Base-by-base conservation (phyloP, 306 rosid genomes). In the Oxytropis ochrocephala region DNA sequence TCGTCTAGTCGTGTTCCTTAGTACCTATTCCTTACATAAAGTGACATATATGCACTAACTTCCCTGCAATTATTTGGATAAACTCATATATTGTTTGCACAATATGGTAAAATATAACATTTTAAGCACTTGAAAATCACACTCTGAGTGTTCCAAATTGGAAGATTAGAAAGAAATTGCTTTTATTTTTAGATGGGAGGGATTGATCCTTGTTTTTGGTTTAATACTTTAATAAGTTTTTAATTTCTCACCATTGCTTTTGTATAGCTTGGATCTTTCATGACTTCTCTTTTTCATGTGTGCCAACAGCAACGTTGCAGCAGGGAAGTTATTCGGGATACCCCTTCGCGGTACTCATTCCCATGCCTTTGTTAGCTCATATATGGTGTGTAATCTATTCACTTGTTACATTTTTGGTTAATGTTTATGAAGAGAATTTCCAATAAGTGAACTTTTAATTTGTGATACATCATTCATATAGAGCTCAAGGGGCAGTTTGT, bases 301-400 rank as follows among this genome's bases (percentile, higher is more conserved):
- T 81, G 64, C 56, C 73, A 75, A 71, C 83, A 95, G 99, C 85
- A 95, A 95, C 80, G 99, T 91, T 76, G 97, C 97, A 32, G 99
- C 99, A 59, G 99, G 99, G 79, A 91, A 78, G 82, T 80, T 89
- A 80, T 95, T 95, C 46, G 93, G 96, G 73, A 95, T 95, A 72
- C 97, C 99, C 19, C 96, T 95, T 56, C 91, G 96, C 64, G 99
- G 99, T 64, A 95, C 99, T 49, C 99, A 95, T 83, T 95, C 99
- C 49, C 99, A 95, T 91, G 99, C 99, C 76, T 95, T 95, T 30
- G 92, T 95, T 80, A 95, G 99, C 89, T 95, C 99, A 67, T 95
- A 84, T 77, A 85, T 91, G 97, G 99, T 95, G 47, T 41, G 97
- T 86, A 67, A 62, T 56, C 82, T 70, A 64, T 78, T 72, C 77